Conservation (phyloP, 108 stramenopile species). For the Fragilaria radians region DNA sequence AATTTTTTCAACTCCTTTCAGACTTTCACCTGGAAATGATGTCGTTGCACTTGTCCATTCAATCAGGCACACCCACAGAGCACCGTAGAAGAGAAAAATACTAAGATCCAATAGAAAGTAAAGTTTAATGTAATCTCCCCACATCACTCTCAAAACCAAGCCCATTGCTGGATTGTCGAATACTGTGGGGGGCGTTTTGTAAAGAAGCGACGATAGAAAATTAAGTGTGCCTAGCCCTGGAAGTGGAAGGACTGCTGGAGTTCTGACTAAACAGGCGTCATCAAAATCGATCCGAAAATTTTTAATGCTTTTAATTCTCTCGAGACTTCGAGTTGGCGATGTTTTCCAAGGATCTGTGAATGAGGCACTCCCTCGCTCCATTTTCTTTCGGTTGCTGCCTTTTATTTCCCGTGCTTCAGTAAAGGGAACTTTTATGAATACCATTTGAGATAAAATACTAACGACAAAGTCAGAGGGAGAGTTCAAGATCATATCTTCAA, state of each 20-base stretch:
- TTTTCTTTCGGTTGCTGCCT: neutral
- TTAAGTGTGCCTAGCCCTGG: slow-evolving; percentile 25
- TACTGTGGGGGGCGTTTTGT: slow-evolving; percentile 11
- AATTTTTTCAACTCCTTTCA: neutral
- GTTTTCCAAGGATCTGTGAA: slow-evolving; percentile 19
- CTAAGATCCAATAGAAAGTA: slow-evolving; percentile 19
- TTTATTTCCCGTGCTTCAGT: slow-evolving; percentile 6
- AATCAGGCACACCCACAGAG: slow-evolving; percentile 18
- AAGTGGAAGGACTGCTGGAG: slow-evolving; percentile 25
- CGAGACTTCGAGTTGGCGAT: neutral
- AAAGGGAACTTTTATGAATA: slow-evolving; percentile 31
- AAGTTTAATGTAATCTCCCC: slow-evolving; percentile 17
- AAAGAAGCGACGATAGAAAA: slow-evolving; percentile 18
- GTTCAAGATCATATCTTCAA: slow-evolving; percentile 13
- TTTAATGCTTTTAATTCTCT: neutral
- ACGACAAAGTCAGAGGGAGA: slow-evolving; percentile 14
- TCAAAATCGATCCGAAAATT: neutral
- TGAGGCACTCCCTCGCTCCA: slow-evolving; percentile 7
- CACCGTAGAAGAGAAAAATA: slow-evolving; percentile 16
- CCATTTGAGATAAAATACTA: slow-evolving; percentile 15
- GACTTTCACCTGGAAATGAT: neutral
- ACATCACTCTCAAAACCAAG: slow-evolving; percentile 24
- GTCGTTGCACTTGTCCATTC: slow-evolving; percentile 7
- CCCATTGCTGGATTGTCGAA: slow-evolving; percentile 39
- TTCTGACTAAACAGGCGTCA: neutral